Base-by-base conservation (phyloP, 805 yeast species). In the Metschnikowia lochheadii region DNA sequence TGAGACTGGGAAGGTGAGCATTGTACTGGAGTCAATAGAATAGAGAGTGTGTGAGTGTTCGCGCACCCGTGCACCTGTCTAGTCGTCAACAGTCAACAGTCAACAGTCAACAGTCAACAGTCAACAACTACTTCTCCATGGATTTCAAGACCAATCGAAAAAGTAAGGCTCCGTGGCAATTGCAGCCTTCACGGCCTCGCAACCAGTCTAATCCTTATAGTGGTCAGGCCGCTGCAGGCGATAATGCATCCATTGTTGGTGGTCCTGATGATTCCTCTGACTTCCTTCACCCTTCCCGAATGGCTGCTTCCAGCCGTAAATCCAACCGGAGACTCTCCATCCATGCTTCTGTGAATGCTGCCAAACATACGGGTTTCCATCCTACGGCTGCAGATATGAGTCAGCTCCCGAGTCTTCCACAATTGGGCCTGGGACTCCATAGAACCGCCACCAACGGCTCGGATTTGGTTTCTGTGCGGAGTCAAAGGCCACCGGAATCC, bases 141-240 rank as follows among this genome's bases (percentile, higher is more conserved):
- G 70, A 68, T 36, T 57, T 58, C 49, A 68, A 64, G 26, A 57
- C 68, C 11, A 69, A 71, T 53, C 63, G 77, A 10, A 72, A 73
- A 57, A 70, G 76, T 57, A 63, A 68, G 51, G 77, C 77, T 2
- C 76, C 77, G 10, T 73, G 77, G 77, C 75, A 66, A 56, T 39
- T 50, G 44, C 46, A 46, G 29, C 53, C 41, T 39, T 38, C 49
- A 5, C 21, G 40, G 5, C 17, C 39, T n/a, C 46, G 51, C n/a
- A 41, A 20, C 36, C 49, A 44, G 39, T 38, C 52, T 17, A 54
- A 54, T 23, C 58, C 57, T 1, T 55, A 55, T 29, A 50, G 52
- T 37, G 45, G 50, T 7, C 48, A 47, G 35, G 41, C 23, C 8
- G 40, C 45, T 11, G 38, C 33, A 5, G 49, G 42, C 17, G 42